Percentiles rank a stretch among this genome's conserved stretches.
phyloP scores from a whole-genome alignment of 371 early-diverging fungal species.

The Mortierella sp. region DNA sequence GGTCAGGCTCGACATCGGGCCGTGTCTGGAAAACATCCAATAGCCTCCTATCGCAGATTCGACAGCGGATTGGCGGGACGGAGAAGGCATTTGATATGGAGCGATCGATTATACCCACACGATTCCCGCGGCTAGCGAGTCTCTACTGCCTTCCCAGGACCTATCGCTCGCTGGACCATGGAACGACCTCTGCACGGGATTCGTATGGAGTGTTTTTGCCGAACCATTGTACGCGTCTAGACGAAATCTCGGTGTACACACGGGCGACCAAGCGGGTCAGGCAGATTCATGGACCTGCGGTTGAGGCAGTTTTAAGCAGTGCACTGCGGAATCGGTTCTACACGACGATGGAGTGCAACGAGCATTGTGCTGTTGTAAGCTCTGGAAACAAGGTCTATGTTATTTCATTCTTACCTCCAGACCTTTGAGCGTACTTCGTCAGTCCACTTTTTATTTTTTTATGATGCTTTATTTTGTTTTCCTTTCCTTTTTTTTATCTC shows the following conservation, averaged over 20 bases:
- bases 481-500: background rate
- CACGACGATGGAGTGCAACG: constrained; percentile 57
- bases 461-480: background rate
- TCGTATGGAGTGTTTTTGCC: constrained; percentile 55
- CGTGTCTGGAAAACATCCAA: constrained; percentile 52
- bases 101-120: constrained; percentile 49
- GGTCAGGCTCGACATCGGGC: constrained; percentile 19
- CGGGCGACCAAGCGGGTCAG: constrained; percentile 36
- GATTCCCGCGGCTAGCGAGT: constrained; percentile 48
- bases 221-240: constrained; percentile 31
- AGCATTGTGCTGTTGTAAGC: constrained; percentile 54
- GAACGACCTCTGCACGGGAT: constrained; percentile 54
- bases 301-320: constrained; percentile 27
- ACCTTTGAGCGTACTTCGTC: background rate
- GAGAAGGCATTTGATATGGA: constrained; percentile 34
- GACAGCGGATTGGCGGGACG: constrained; percentile 39
- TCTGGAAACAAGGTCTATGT: constrained; percentile 49
- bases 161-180: constrained; percentile 40
- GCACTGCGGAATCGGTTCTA: constrained; percentile 49
- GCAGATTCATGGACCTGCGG: constrained; percentile 47
- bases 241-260: constrained; percentile 51
- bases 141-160: constrained; percentile 53
- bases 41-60: constrained; percentile 50
- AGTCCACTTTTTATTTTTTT: background rate
- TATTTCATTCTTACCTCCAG: constrained; percentile 47